Base-by-base conservation (phyloP, 2,329 filamentous ascomycete genomes). In the Trichophyton benhamiae region DNA sequence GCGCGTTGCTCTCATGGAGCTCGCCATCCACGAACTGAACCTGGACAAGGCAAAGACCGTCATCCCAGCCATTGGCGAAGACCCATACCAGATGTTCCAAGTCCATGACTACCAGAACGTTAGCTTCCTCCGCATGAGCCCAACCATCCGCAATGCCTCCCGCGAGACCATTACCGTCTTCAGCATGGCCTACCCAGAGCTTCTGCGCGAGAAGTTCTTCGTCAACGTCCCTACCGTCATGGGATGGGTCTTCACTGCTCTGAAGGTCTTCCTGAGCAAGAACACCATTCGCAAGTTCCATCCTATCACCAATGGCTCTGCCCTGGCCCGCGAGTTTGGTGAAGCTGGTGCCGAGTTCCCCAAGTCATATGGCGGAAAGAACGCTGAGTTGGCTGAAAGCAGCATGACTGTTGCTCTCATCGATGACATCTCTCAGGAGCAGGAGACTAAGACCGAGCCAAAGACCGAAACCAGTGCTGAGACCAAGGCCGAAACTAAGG, bases 31-130 rank as follows among this genome's bases (percentile, higher is more conserved):
- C 65, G 85, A 89, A 64, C 84, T 96, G 60, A 80, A 85, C 65
- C 81, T 96, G 65, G 72, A 80, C 20, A 79, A 82, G 27, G 88
- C 89, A 59, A 90, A 84, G 7, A 85, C 87, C 1, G 86, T 89
- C 61, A 86, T 84, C 64, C 78, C 78, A 38, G 78, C 83, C 66
- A 69, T 78, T 41, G 82, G 81, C 15, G 76, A 80, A 8, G 92
- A 96, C 70, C 89, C 88, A 0, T 95, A 96, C 77, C 89, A 92
- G 75, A 91, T 95, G 78, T 82, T 89, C 68, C 91, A 96, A 75
- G 85, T 96, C 30, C 92, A 97, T 76, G 92, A 97, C 78, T 96
- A 96, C 79, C 83, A 88, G 68, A 86, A 85, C 65, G 86, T 95
- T 71, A 89, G 86, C 70, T 96, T 96, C 80, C 80, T 96, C 67